Evolutionary conservation across 257 asterid genomes (phyloP).

Genomic region (Solanum medicagineum): DNA sequence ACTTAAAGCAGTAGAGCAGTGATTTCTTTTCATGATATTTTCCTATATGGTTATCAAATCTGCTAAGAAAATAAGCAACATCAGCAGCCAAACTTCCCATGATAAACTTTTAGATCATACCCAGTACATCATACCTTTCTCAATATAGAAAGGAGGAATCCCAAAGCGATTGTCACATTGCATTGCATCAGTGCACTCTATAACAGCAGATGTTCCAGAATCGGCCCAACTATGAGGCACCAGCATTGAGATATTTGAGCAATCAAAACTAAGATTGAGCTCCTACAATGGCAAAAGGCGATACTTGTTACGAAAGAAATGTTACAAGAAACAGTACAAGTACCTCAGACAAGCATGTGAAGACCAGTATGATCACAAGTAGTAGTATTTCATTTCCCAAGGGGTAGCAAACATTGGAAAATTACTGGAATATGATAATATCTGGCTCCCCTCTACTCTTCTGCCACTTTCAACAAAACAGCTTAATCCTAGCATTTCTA

Average conservation of each 20-base stretch:
- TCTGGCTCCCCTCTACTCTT: neutral
- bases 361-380: neutral
- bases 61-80: neutral
- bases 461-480: neutral
- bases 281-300: conserved; percentile 30
- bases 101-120: neutral
- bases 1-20: neutral
- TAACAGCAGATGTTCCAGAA: conserved; percentile 27
- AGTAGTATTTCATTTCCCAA: neutral
- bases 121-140: conserved; percentile 44
- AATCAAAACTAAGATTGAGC: conserved; percentile 21
- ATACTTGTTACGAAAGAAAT: neutral
- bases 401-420: neutral
- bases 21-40: neutral
- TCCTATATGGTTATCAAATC: neutral
- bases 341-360: neutral
- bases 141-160: conserved; percentile 82
- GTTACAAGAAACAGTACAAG: neutral
- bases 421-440: neutral
- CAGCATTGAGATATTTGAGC: conserved; percentile 30
- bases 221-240: conserved; percentile 66
- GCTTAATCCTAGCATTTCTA: neutral
- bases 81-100: neutral
- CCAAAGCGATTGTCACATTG: conserved; percentile 59
- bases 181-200: conserved; percentile 29